These are phyloP conservation scores for Eimeria falciformis DNA, from an alignment of 169 alveolate genomes.

Conservation along the genomic window DNA sequence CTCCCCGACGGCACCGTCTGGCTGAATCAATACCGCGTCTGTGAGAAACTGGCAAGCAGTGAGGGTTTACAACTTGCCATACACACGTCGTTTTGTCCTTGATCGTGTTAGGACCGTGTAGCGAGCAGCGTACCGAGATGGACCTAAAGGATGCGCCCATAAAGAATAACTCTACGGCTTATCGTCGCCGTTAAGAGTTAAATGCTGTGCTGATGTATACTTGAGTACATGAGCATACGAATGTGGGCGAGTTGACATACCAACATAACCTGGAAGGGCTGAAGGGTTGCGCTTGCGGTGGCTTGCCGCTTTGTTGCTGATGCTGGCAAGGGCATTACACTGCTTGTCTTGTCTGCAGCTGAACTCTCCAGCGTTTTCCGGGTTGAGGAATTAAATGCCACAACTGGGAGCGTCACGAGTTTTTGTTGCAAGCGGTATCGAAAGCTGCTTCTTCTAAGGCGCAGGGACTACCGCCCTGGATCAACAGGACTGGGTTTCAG, in stretches of 20 bases:
- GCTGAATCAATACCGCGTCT: conserved; percentile 62
- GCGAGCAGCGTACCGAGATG: too few relatives aligned
- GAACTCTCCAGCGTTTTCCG: conserved; percentile 68
- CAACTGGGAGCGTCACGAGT: conserved; percentile 52
- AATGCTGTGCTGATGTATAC: too few relatives aligned
- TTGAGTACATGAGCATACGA: too few relatives aligned
- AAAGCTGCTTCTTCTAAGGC: conserved; percentile 58
- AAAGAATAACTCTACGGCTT: too few relatives aligned
- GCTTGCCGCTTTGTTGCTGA: too few relatives aligned
- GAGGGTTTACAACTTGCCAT: not conserved
- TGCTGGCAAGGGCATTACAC: not conserved
- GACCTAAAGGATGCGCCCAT: too few relatives aligned
- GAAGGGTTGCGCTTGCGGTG: too few relatives aligned
- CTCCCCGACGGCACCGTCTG: conserved; percentile 60
- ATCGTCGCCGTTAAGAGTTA: too few relatives aligned
- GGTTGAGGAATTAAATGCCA: conserved; percentile 48
- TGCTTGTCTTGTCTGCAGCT: conserved; percentile 44
- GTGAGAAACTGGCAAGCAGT: conserved; percentile 64
- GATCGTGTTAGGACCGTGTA: too few relatives aligned
- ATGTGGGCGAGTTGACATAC: too few relatives aligned
- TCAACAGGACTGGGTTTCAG: conserved; percentile 56
- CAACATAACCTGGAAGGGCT: too few relatives aligned
- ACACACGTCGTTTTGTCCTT: too few relatives aligned
- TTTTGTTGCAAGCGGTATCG: conserved; percentile 74
- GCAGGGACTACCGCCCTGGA: conserved; percentile 64